Evolutionary conservation across 164 flowering plant species (phyloP), one percentile per base, ranked within the genome.

Genomic region (Sextonia rubra): DNA sequence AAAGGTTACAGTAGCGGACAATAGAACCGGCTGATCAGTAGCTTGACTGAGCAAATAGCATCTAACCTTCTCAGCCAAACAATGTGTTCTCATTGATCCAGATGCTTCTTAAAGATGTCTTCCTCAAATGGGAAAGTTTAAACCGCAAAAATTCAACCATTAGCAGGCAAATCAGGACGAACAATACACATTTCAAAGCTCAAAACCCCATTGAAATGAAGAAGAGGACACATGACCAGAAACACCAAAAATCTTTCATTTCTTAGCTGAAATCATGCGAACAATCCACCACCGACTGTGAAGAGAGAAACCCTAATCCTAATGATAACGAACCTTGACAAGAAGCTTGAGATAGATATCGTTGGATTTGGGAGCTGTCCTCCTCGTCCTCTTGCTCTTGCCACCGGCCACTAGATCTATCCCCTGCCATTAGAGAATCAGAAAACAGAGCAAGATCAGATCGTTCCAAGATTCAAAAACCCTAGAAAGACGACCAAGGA

Each of bases 361-460:
- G 37, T 64, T 65, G 3, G 77, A 75, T 65, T 63, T 75, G 48
- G 77, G 77, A 56, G 77, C 77, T 1, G 77, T 75, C 2, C 77
- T 73, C 63, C 64, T 69, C 64, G 77, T 75, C 65, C 64, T 74
- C 62, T 67, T 14, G 75, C 80, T 64, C 77, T 87, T 37, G 75
- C 94, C 52, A 67, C 81, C 25, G 80, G 79, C 67, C 85, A 90
- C 73, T 5, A 75, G 61, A 62, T 75, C 77, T 69, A 75, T 75
- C 20, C 77, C 77, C 77, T 75, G 68, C 25, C 15, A 52, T 18
- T 12, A 52, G n/a, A 20, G 58, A 52, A 52, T 3, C 5, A 52
- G 7, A 17, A 52, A 12, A 52, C 17, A 52, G 20, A 1, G 4
- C 17, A 18, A 52, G 17, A 52, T 14, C 17, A 20, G n/a, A 52